phyloP scores from a whole-genome alignment of 2,329 filamentous ascomycete species.

The Aspergillus novofumigatus region DNA sequence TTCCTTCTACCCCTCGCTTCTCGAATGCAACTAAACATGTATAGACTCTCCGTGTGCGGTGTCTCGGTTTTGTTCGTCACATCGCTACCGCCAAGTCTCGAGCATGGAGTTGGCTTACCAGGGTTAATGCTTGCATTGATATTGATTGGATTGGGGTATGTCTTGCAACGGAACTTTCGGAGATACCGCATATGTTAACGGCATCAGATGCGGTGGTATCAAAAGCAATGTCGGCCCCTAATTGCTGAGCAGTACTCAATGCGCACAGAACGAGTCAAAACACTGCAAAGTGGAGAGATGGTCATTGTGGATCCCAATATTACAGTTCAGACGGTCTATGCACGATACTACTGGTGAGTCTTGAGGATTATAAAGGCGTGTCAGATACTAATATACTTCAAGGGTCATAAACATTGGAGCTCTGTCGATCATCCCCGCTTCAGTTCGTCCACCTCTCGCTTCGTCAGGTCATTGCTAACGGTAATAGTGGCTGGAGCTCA shows the following conservation, averaged over 20 bases:
- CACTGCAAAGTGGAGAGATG: neutral
- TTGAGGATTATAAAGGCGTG: too few relatives aligned
- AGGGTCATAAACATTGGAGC: neutral
- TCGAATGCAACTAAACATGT: neutral
- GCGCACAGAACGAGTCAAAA: neutral
- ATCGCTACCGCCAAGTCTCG: constrained; percentile 1
- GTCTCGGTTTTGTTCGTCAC: constrained; percentile 1
- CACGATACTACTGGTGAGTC: neutral
- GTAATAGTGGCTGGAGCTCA: neutral
- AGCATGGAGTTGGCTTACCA: neutral
- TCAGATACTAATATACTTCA: neutral
- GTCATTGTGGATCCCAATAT: neutral
- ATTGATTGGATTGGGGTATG: constrained; percentile 3
- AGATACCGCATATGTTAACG: neutral
- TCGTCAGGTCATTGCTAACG: neutral
- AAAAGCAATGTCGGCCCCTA: neutral
- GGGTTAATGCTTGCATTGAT: neutral
- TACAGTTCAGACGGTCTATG: neutral
- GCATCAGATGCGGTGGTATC: neutral
- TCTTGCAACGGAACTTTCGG: too few relatives aligned
- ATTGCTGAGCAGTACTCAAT: neutral
- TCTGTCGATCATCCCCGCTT: neutral
- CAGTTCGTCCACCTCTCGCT: neutral
- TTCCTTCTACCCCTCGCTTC: neutral
- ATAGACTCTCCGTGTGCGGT: neutral